These are phyloP conservation scores for Salix viminalis DNA, from an alignment of 345 rosid genomes.

Conservation along the genomic window DNA sequence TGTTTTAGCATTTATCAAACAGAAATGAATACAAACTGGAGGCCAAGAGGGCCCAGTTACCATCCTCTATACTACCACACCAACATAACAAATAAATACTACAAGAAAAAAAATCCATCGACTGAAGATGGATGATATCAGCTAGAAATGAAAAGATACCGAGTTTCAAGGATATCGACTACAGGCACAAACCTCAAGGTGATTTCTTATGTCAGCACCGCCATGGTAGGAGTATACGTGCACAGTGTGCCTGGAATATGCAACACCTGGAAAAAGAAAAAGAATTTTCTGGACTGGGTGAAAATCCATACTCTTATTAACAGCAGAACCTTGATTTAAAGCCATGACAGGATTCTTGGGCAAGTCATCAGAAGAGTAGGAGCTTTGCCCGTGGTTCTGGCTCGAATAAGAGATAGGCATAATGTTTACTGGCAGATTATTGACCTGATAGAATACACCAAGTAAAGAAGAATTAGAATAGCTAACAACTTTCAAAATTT, in stretches of 20 bases:
- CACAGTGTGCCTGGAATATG: constrained; percentile 73
- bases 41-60: not conserved
- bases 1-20: not conserved
- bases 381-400: constrained; percentile 70
- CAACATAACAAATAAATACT: not conserved
- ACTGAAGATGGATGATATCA: not conserved
- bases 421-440: constrained; percentile 59
- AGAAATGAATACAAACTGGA: not conserved
- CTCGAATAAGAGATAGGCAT: constrained; percentile 59
- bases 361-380: constrained; percentile 69
- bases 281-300: constrained; percentile 67
- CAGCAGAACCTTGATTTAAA: constrained; percentile 64
- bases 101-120: not conserved
- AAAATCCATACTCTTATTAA: constrained; percentile 76
- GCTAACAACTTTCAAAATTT: not conserved
- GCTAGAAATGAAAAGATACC: not conserved
- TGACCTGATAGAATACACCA: constrained; percentile 38
- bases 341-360: constrained; percentile 60
- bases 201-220: constrained; percentile 57
- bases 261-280: constrained; percentile 53
- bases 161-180: not conserved
- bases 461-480: constrained; percentile 1
- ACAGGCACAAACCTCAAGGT: constrained; percentile 63
- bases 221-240: constrained; percentile 67
- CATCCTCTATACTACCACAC: constrained; percentile 30